Percentiles rank a stretch among this genome's conserved stretches.
These are phyloP conservation scores for Eutrema salsugineum DNA, from an alignment of 441 rosid genomes.

Conservation along the genomic window DNA sequence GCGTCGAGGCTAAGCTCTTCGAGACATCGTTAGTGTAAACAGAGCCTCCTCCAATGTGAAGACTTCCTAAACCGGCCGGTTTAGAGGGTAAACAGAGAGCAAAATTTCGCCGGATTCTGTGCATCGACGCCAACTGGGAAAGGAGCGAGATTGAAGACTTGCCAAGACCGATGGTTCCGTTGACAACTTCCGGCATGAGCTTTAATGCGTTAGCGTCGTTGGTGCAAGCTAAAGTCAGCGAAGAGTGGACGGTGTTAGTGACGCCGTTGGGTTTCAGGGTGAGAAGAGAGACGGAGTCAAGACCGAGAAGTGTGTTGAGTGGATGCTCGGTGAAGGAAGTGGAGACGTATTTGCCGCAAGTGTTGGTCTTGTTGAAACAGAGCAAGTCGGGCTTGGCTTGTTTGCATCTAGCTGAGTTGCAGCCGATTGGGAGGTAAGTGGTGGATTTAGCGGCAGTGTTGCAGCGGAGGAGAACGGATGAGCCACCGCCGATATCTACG, in stretches of 20 bases:
- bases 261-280: background rate
- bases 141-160: conserved; percentile 11
- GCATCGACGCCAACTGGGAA: background rate
- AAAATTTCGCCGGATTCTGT: too few species aligned
- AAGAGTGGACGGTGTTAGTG: background rate
- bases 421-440: conserved; percentile 21
- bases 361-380: conserved; percentile 23
- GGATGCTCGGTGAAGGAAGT: conserved; percentile 5
- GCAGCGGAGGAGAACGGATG: conserved; percentile 15
- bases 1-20: conserved; percentile 5
- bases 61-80: conserved; percentile 2
- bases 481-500: conserved; percentile 30
- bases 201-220: background rate
- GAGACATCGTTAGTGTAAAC: conserved; percentile 6
- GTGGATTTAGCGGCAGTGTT: background rate
- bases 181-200: background rate
- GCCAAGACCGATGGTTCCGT: conserved; percentile 27
- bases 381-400: background rate
- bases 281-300: background rate
- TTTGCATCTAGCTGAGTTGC: conserved; percentile 23
- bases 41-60: conserved; percentile 29
- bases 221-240: conserved; percentile 21
- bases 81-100: too few species aligned
- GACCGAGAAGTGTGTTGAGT: background rate
- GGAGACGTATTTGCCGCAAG: background rate